phyloP scores from a whole-genome alignment of 768 basidiomycete genomes.

The Saitozyma sp. region DNA sequence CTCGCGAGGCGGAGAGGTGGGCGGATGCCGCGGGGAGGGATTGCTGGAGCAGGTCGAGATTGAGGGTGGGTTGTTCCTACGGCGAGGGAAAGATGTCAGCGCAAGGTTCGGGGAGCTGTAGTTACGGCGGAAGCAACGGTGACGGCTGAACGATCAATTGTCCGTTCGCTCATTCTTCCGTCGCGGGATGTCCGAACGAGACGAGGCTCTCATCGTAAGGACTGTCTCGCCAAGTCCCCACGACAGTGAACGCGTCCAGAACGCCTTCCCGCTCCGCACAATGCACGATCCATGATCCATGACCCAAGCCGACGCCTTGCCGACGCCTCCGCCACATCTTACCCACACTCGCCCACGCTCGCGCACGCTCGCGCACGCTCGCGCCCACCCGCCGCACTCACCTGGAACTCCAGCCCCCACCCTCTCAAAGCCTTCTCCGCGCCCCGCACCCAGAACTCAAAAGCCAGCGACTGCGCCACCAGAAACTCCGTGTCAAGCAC shows the following conservation, averaged over 20 bases:
- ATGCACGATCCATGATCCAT: too few relatives aligned
- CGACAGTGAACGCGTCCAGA: too few relatives aligned
- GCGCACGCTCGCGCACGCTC: too few relatives aligned
- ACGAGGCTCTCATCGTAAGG: too few relatives aligned
- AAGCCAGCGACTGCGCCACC: constrained; percentile 87
- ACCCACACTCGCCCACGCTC: too few relatives aligned
- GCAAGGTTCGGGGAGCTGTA: not conserved
- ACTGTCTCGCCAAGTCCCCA: too few relatives aligned
- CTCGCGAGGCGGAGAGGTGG: constrained; percentile 72
- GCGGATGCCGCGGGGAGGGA: constrained; percentile 68
- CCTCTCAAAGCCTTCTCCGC: constrained; percentile 48
- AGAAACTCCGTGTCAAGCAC: constrained; percentile 94
- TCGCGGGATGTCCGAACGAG: too few relatives aligned
- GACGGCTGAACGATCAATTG: not conserved
- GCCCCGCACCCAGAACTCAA: constrained; percentile 76
- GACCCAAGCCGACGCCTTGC: too few relatives aligned
- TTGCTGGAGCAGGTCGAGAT: constrained; percentile 54
- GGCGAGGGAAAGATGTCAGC: not conserved
- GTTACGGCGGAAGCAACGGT: too few relatives aligned
- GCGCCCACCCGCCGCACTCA: constrained; percentile 28
- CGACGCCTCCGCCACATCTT: too few relatives aligned
- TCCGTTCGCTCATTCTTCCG: not conserved
- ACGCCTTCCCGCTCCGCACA: too few relatives aligned
- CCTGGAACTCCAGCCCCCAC: constrained; percentile 48
- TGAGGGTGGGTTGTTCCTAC: constrained; percentile 62